phyloP scores from a whole-genome alignment of 2,329 filamentous ascomycete species.

The Clarireedia homoeocarpa region DNA sequence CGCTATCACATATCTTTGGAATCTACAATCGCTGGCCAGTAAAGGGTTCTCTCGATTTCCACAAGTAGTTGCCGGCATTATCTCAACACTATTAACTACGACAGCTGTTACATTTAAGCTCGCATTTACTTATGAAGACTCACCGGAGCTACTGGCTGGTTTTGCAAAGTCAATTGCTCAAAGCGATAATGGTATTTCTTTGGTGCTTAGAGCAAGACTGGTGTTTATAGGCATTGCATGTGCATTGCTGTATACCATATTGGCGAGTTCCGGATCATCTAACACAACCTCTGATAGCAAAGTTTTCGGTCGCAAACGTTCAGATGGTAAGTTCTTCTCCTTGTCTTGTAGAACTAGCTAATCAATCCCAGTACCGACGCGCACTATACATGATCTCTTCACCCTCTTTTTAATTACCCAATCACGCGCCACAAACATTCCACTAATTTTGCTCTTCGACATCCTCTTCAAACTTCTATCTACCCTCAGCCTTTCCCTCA shows the following conservation, averaged over 20 bases:
- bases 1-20: slow-evolving; percentile 57
- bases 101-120: slow-evolving; percentile 79
- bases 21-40: slow-evolving; percentile 22
- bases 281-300: slow-evolving; percentile 19
- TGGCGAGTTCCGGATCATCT: slow-evolving; percentile 35
- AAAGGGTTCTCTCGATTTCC: slow-evolving; percentile 23
- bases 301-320: slow-evolving; percentile 7
- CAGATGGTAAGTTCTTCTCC: slow-evolving; percentile 16
- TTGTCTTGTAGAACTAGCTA: neutral
- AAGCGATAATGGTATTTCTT: slow-evolving; percentile 18
- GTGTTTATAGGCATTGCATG: slow-evolving; percentile 39
- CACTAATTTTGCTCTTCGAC: slow-evolving; percentile 71
- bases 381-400: slow-evolving; percentile 60
- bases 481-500: slow-evolving; percentile 38
- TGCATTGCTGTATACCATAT: slow-evolving; percentile 31
- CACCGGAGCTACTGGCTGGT: slow-evolving; percentile 65
- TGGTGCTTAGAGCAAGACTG: slow-evolving; percentile 33
- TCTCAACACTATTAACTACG: slow-evolving; percentile 37
- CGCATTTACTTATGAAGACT: slow-evolving; percentile 78
- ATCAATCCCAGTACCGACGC: slow-evolving; percentile 19
- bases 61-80: slow-evolving; percentile 23
- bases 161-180: slow-evolving; percentile 29
- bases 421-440: slow-evolving; percentile 76
- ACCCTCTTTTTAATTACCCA: slow-evolving; percentile 80
- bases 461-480: slow-evolving; percentile 48